These are phyloP conservation scores for Bothriochloa decipiens DNA, from an alignment of 176 grass and related monocot species.

Conservation along the genomic window DNA sequence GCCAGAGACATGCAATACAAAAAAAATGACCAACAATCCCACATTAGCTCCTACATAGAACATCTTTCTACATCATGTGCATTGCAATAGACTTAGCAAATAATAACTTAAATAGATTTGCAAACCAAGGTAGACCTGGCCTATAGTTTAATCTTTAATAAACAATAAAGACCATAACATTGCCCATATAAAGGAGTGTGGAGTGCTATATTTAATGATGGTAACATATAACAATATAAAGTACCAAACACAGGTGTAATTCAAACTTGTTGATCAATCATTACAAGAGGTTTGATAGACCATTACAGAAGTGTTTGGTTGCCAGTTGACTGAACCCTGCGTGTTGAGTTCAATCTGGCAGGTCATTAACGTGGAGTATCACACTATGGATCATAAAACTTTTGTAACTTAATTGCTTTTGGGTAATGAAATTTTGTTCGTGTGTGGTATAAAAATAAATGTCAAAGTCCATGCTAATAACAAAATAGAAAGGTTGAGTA, in stretches of 20 bases:
- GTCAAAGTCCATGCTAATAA: neutral
- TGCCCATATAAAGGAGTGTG: neutral
- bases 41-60: neutral
- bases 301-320: neutral
- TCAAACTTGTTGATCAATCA: too few relatives aligned
- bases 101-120: neutral
- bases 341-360: too few relatives aligned
- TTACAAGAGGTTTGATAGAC: neutral
- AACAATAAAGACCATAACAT: neutral
- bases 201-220: neutral
- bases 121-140: neutral
- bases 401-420: too few relatives aligned
- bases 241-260: neutral
- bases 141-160: neutral
- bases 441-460: too few relatives aligned
- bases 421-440: too few relatives aligned
- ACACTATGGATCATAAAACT: too few relatives aligned
- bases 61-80: neutral
- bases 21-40: neutral
- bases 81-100: too few relatives aligned
- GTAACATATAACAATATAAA: constrained; percentile 1
- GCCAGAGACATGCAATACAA: neutral
- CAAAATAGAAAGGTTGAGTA: constrained; percentile 39
- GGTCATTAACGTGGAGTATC: too few relatives aligned
- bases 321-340: too few relatives aligned